Evolutionary conservation across 1,284 basidiomycete genomes (phyloP).

Genomic region (Irpex rosettiformis): DNA sequence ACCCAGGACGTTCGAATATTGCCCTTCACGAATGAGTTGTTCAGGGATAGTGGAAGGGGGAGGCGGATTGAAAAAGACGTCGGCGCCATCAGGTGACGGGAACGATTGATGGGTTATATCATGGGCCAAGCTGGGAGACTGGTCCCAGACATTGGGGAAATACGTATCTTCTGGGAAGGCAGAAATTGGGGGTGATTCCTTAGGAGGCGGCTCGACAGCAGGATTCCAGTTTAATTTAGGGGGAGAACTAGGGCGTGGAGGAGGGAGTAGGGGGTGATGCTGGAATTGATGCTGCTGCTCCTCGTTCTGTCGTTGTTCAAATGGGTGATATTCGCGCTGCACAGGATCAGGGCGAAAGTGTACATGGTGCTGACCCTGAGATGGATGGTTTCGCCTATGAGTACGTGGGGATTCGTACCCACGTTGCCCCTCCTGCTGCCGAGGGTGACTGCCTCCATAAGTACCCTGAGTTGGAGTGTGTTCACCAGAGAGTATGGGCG

Average conservation of each 20-base stretch:
- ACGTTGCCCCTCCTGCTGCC: not conserved
- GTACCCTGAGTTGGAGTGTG: not conserved
- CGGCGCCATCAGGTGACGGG: slow-evolving; percentile 30
- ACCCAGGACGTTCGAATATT: slow-evolving; percentile 60
- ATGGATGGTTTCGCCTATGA: not conserved
- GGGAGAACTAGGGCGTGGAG: slow-evolving; percentile 49
- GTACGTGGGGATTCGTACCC: not conserved
- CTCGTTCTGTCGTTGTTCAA: not conserved
- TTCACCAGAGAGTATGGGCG: not conserved
- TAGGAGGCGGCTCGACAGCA: slow-evolving; percentile 72
- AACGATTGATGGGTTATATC: slow-evolving; percentile 31
- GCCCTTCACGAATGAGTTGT: slow-evolving; percentile 53
- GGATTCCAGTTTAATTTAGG: slow-evolving; percentile 68
- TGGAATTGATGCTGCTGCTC: slow-evolving; percentile 4
- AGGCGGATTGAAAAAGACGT: slow-evolving; percentile 59
- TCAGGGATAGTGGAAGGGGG: slow-evolving; percentile 57
- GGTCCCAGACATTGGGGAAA: slow-evolving; percentile 74
- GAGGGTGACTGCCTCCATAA: not conserved
- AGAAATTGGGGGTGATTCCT: slow-evolving; percentile 42
- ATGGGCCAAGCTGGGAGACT: no score
- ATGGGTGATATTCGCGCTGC: not conserved
- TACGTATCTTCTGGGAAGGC: slow-evolving; percentile 67
- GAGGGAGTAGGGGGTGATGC: slow-evolving; percentile 16
- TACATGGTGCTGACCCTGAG: not conserved
- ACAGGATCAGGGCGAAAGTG: not conserved